Evolutionary conservation across 2,329 filamentous ascomycete species (phyloP).

Genomic region (Aspergillus terreus): DNA sequence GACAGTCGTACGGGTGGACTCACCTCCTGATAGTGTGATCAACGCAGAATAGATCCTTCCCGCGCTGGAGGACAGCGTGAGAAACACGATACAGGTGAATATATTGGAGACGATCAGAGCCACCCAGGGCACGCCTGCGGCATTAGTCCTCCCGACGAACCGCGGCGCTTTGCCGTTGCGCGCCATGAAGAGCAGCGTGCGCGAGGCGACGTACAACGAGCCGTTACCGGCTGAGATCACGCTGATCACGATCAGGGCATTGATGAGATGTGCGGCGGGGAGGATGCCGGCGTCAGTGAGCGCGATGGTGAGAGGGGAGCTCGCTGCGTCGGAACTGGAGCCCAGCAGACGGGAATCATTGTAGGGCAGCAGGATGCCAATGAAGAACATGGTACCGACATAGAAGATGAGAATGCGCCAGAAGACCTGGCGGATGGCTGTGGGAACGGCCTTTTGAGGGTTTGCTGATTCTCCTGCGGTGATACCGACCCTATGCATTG

Average conservation of each 20-base stretch:
- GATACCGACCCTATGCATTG: slow-evolving; percentile 28
- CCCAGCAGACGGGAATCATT: slow-evolving; percentile 63
- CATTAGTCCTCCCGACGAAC: slow-evolving; percentile 66
- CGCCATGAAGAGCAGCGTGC: slow-evolving; percentile 73
- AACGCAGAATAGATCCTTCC: slow-evolving; percentile 28
- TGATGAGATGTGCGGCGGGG: slow-evolving; percentile 71
- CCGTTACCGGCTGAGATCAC: slow-evolving; percentile 70
- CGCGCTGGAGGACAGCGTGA: slow-evolving; percentile 28
- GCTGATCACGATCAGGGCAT: slow-evolving; percentile 71
- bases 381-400: slow-evolving; percentile 66
- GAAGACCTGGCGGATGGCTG: slow-evolving; percentile 40
- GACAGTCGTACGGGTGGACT: not conserved
- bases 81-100: slow-evolving; percentile 51
- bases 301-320: slow-evolving; percentile 70
- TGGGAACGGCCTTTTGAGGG: slow-evolving; percentile 44
- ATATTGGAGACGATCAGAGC: slow-evolving; percentile 66
- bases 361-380: slow-evolving; percentile 68
- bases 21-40: slow-evolving; percentile 34
- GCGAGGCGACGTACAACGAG: slow-evolving; percentile 72
- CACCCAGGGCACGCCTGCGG: slow-evolving; percentile 57
- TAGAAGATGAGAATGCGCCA: slow-evolving; percentile 54
- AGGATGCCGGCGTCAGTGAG: slow-evolving; percentile 71
- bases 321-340: slow-evolving; percentile 59
- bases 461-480: slow-evolving; percentile 39
- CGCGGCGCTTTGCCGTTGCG: slow-evolving; percentile 67